Evolutionary conservation across 768 basidiomycete species (phyloP).

Genomic region (Dentipellis fragilis): DNA sequence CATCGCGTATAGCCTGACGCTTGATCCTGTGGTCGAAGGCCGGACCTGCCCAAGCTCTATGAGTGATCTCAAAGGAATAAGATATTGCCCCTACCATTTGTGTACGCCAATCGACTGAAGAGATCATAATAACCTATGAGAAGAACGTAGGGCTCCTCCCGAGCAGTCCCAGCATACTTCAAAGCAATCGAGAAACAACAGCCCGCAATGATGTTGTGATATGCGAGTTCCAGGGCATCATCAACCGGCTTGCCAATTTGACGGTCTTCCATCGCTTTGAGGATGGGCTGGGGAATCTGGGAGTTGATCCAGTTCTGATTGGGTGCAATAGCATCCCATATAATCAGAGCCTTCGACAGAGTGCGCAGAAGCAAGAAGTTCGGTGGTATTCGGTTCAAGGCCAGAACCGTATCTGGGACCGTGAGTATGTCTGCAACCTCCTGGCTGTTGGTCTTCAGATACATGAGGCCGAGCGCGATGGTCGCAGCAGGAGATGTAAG

Average conservation of each 20-base stretch:
- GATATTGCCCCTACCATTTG: conserved; percentile 41
- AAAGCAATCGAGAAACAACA: conserved; percentile 87
- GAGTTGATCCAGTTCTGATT: conserved; percentile 61
- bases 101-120: conserved; percentile 61
- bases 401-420: conserved; percentile 72
- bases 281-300: conserved; percentile 64
- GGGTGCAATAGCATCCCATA: conserved; percentile 75
- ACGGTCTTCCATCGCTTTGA: conserved; percentile 44
- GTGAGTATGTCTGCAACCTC: conserved; percentile 83
- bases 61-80: background rate
- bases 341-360: conserved; percentile 66
- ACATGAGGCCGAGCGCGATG: conserved; percentile 88
- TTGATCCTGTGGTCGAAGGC: conserved; percentile 85
- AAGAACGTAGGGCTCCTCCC: conserved; percentile 78
- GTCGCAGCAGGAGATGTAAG: conserved; percentile 89
- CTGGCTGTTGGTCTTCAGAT: conserved; percentile 69
- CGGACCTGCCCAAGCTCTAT: conserved; percentile 35
- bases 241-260: conserved; percentile 41
- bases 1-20: conserved; percentile 78
- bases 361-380: conserved; percentile 79
- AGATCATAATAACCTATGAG: conserved; percentile 76
- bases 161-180: conserved; percentile 90
- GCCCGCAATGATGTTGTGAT: conserved; percentile 85
- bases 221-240: conserved; percentile 77
- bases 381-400: conserved; percentile 80